Evolutionary conservation across 208 protist species (phyloP), one percentile per base, ranked within the genome.

Genomic region (Porcisia deanei): DNA sequence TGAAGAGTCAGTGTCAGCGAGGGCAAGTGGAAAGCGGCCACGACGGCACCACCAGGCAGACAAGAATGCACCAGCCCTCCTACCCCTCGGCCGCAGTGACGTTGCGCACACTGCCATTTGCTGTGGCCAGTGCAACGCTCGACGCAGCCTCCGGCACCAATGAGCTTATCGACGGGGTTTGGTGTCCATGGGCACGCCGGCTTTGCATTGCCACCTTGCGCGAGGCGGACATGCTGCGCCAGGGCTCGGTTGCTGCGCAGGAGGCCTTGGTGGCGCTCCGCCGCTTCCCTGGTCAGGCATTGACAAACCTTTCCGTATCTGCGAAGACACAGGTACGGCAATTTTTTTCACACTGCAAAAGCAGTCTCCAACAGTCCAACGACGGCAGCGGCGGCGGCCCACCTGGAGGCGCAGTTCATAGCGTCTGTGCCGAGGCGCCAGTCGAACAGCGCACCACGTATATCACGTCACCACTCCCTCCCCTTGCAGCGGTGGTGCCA

Each of bases 361-460:
- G 68, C 37, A 22, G 30, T 43, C 34, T 2, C 37, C 34, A 18
- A 4, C 20, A 9, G 30, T 25, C 47, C 16, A 18, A 22, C 16
- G 1, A 68, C 61, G 43, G 8, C 30, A 30, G 30, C 30, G 30
- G 30, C 30, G 30, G 30, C 14, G 52, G 60, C 43, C 20, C 55
- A 7, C 7, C 61, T 10, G 25, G 47, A 2, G 41, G 1, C 52
- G 55, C 12, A 37, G 14, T 6, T 1, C 37, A 55, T 8, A 45
- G 8, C 68, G 41, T 73, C 53, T 69, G 53, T 20, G 60, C 73
- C 1, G 70, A 72, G 20, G 58, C 73, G 7, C 14, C 78, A 34
- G 67, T 82, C 25, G 78, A 82, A 49, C 41, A 82, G 60, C 78
- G 78, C 53, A 82, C 78, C 30, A 78, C 67, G 58, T 30, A 66